phyloP scores from a whole-genome alignment of 2,329 filamentous ascomycete genomes.

The Coniochaeta prunicola region DNA sequence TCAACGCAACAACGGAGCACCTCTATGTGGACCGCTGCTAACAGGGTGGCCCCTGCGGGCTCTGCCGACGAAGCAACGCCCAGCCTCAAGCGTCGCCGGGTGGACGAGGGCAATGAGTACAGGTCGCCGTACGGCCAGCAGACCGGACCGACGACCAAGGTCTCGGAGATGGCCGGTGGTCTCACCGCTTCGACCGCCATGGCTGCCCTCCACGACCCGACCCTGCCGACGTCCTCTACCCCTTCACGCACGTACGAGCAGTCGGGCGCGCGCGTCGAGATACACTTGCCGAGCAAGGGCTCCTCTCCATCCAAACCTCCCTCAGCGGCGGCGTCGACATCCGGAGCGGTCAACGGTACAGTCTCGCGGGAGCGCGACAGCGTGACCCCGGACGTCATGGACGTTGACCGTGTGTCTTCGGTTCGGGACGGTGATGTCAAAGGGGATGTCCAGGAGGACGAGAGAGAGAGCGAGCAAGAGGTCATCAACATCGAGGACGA shows the following conservation, averaged over 20 bases:
- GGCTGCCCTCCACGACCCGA: constrained; percentile 29
- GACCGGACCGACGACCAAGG: constrained; percentile 11
- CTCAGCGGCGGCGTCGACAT: neutral
- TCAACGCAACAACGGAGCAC: neutral
- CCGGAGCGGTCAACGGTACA: neutral
- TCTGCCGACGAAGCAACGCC: constrained; percentile 9
- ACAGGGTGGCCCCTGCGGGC: constrained; percentile 7
- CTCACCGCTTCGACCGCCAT: constrained; percentile 26
- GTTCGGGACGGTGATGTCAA: neutral
- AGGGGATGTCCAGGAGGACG: neutral
- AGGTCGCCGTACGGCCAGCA: constrained; percentile 7
- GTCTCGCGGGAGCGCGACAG: neutral
- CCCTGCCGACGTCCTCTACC: constrained; percentile 13
- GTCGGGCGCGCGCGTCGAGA: constrained; percentile 2
- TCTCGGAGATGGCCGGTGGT: constrained; percentile 25
- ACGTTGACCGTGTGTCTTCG: constrained; percentile 3
- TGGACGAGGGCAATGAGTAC: constrained; percentile 11
- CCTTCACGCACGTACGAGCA: constrained; percentile 10
- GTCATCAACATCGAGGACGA: neutral
- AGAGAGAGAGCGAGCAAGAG: neutral
- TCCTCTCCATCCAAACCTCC: neutral
- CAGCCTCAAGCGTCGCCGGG: constrained; percentile 18
- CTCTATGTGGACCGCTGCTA: constrained; percentile 13
- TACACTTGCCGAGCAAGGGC: neutral
- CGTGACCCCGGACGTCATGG: neutral